Conservation (phyloP, 2,329 filamentous ascomycete species). For the Talaromyces sp. region DNA sequence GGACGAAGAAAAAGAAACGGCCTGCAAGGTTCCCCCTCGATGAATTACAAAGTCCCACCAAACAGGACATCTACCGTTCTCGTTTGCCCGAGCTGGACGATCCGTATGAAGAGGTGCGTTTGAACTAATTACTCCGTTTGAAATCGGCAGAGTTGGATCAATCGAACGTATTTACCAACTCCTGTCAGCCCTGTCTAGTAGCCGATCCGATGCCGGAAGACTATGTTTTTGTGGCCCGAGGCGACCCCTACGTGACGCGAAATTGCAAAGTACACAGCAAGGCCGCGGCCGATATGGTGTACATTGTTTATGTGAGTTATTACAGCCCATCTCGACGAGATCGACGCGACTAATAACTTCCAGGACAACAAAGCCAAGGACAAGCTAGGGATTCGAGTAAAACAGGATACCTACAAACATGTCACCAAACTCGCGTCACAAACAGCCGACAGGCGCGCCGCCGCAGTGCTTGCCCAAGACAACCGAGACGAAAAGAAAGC, state of each 20-base stretch:
- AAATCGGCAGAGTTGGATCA: background rate
- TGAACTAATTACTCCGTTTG: background rate
- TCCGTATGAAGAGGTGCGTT: slow-evolving; percentile 22
- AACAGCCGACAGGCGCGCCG: slow-evolving; percentile 36
- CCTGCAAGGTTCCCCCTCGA: background rate
- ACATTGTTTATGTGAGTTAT: slow-evolving; percentile 32
- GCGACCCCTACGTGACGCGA: slow-evolving; percentile 39
- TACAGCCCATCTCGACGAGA: background rate
- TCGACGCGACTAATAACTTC: background rate
- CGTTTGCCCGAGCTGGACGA: slow-evolving; percentile 19
- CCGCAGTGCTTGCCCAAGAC: slow-evolving; percentile 33
- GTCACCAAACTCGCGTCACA: slow-evolving; percentile 34
- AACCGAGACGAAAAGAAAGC: slow-evolving; percentile 22
- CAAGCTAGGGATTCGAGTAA: slow-evolving; percentile 40
- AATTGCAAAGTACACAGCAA: slow-evolving; percentile 35
- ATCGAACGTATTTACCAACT: background rate
- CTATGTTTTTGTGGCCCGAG: slow-evolving; percentile 38
- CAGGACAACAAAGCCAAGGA: slow-evolving; percentile 18
- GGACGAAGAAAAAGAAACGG: background rate
- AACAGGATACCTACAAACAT: slow-evolving; percentile 29
- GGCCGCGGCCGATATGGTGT: slow-evolving; percentile 24
- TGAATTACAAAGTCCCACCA: slow-evolving; percentile 6
- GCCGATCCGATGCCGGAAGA: slow-evolving; percentile 20
- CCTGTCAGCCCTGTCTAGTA: slow-evolving; percentile 26
- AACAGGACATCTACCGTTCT: slow-evolving; percentile 1